Base-by-base conservation (phyloP, 768 basidiomycete species). In the Trametopsis cervina region DNA sequence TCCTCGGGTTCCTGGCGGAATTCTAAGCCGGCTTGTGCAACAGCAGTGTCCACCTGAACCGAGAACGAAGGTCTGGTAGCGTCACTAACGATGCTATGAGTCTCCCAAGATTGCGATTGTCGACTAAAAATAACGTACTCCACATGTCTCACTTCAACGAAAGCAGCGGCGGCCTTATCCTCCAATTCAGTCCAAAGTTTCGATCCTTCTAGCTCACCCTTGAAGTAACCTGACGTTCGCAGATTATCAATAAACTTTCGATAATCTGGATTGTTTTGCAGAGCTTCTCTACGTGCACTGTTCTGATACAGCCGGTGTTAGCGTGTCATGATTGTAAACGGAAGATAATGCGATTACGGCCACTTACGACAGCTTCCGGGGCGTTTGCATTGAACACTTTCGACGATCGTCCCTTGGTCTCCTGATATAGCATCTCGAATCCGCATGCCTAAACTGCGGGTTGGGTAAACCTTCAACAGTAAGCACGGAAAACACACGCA, bases 381-480 rank as follows among this genome's bases (percentile, higher is more conserved):
- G 59, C 65, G 46, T 76, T 74, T 25, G 63, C 52, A 59, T 60
- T 55, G 42, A 62, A 68, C 17, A 67, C 53, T 10, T 54, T 60
- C 35, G 72, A 71, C 48, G 68, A 66, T 36, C 78, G 77, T 40
- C 75, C 69, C 64, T 86, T 84, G 50, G 78, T 85, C 61, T 92
- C 92, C 61, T 88, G 83, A 62, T 88, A 97, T 35, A 96, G 75
- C 76, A 98, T 99, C 69, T 99, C 96, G 53, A 97, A 97, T 1
- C 96, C 96, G 53, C 90, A 90, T 2, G 92, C 83, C 85, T 94
- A 42, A 2, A 33, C 13, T 59, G 6, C 39, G 17, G 11, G 22
- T n/a, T 42, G 11, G 6, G 20, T 35, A 38, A 41, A 11, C 18
- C 13, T 21, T 41, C 20, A 33, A 25, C 5, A 24, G 39, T 4